Percentiles rank a stretch among this genome's conserved stretches.
Evolutionary conservation across 805 yeast genomes (phyloP).

Genomic region (Jamesozyma lodderae): DNA sequence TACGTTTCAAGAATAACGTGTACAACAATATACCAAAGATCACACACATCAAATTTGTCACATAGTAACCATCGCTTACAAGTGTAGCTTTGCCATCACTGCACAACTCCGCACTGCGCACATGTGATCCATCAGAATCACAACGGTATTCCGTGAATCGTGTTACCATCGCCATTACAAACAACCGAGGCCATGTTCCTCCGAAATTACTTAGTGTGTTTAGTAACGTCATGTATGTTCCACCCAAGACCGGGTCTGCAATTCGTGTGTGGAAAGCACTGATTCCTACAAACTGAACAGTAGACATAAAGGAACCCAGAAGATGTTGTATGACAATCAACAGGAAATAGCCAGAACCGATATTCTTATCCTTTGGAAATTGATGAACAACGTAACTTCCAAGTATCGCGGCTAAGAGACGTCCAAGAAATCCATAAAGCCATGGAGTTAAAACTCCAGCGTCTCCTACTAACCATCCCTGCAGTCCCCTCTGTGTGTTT

Average conservation of each 20-base stretch:
- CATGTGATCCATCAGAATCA: slow-evolving; percentile 15
- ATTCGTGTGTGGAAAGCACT: slow-evolving; percentile 92
- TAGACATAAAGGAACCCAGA: slow-evolving; percentile 82
- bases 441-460: slow-evolving; percentile 73
- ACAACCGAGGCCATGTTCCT: slow-evolving; percentile 94
- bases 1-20: slow-evolving; percentile 53
- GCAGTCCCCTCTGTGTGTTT: slow-evolving; percentile 15
- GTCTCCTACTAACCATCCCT: slow-evolving; percentile 22
- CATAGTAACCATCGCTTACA: slow-evolving; percentile 73
- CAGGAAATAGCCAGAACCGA: slow-evolving; percentile 45
- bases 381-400: slow-evolving; percentile 65
- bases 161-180: slow-evolving; percentile 74
- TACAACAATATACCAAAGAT: slow-evolving; percentile 55
- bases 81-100: slow-evolving; percentile 47
- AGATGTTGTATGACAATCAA: slow-evolving; percentile 75
- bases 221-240: slow-evolving; percentile 94
- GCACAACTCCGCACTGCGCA: slow-evolving; percentile 3
- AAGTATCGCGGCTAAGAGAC: slow-evolving; percentile 62
- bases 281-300: slow-evolving; percentile 89
- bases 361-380: slow-evolving; percentile 55
- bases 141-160: slow-evolving; percentile 63
- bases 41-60: slow-evolving; percentile 67
- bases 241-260: slow-evolving; percentile 94
- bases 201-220: slow-evolving; percentile 90
- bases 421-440: slow-evolving; percentile 78